Base-by-base conservation (phyloP, 305 asterid genomes). In the Rubia balearica region DNA sequence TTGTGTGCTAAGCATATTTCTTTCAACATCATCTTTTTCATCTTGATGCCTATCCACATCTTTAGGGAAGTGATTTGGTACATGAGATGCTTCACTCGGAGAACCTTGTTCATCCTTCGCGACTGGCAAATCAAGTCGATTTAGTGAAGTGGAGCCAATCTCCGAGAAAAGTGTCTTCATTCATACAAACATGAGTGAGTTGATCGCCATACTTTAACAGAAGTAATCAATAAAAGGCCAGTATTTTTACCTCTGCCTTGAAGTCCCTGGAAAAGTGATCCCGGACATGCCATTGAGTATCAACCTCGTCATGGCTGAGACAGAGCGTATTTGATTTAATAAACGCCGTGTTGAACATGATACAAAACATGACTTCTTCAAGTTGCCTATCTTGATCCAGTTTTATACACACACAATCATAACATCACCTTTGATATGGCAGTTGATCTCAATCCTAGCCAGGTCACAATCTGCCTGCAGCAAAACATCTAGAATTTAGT, bases 291-390 rank as follows among this genome's bases (percentile, higher is more conserved):
- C 95, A 86, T 30, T 74, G 74, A 8, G 77, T 70, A 72, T 88
- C 96, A 66, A 86, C 75, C 41, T 90, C 89, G 40, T 85, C 88
- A 3, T 79, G 77, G 63, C 75, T 82, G 66, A 90, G 90, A 21
- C 81, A 79, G 81, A 88, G 66, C 67, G 78, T 75, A 65, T 85
- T 85, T 36, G 92, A 85, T 80, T 80, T 69, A 71, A 88, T 81
- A 77, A 85, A 88, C 7, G 90, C 83, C 0, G 95, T 88, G 76
- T 90, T 90, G 84, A 90, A 90, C 90, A 86, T 88, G 60, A 79
- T 84, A 0, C 92, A 84, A 67, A 84, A 90, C 87, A 86, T 84
- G 83, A 84, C 83, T 30, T 79, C 79, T 78, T 88, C 92, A 55
- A 61, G 73, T 68, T 86, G 81, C 51, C 78, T 61, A 67, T 65